Conservation (phyloP, 495 filamentous ascomycete genomes). For the Aeminium ludgeri region DNA sequence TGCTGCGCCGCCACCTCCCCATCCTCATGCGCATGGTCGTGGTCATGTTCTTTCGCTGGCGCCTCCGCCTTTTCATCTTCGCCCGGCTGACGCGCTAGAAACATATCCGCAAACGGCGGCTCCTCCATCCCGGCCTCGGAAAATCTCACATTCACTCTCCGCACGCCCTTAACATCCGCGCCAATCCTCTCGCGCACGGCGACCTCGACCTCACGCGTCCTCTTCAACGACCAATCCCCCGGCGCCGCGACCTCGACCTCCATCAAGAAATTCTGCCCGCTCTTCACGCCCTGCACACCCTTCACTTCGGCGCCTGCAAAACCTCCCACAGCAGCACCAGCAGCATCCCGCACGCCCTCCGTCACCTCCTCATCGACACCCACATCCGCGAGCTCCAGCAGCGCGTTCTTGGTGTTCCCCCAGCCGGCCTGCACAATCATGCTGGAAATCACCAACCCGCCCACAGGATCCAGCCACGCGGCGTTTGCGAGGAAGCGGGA, state of each 20-base stretch:
- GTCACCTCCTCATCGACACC: conserved; percentile 72
- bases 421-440: conserved; percentile 87
- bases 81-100: conserved; percentile 51
- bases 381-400: conserved; percentile 81
- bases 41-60: conserved; percentile 39
- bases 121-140: conserved; percentile 35
- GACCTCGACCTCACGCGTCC: conserved; percentile 52
- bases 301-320: conserved; percentile 36
- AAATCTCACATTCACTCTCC: conserved; percentile 66
- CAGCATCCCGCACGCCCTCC: conserved; percentile 42
- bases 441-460: conserved; percentile 73
- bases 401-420: conserved; percentile 62
- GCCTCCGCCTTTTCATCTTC: conserved; percentile 45
- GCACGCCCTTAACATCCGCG: conserved; percentile 59
- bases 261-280: conserved; percentile 85
- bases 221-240: conserved; percentile 48
- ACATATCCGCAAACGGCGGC: conserved; percentile 53
- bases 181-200: conserved; percentile 51
- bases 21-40: conserved; percentile 27
- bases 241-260: conserved; percentile 74
- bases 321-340: conserved; percentile 33
- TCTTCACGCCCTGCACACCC: conserved; percentile 75
- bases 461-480: conserved; percentile 87
- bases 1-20: conserved; percentile 2
- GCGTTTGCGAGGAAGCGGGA: conserved; percentile 73